Conservation (phyloP, 257 asterid species). For the Ilex aquifolium region DNA sequence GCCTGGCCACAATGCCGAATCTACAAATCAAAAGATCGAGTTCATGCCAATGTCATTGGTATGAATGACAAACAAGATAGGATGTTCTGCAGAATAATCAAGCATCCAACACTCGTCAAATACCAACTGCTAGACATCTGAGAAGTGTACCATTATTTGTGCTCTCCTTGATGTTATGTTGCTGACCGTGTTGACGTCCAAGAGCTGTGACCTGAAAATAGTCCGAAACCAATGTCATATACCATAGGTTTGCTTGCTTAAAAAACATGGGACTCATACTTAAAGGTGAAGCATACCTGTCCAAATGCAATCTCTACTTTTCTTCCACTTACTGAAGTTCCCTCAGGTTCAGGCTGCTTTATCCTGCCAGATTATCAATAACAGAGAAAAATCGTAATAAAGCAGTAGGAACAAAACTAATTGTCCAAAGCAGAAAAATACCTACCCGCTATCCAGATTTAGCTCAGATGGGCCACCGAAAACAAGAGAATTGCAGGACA, state of each 20-base stretch:
- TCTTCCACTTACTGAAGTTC: constrained; percentile 10
- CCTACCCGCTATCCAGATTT: constrained; percentile 14
- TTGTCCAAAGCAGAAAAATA: neutral
- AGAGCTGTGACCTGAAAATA: constrained; percentile 13
- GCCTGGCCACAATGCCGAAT: constrained; percentile 31
- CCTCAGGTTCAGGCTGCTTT: constrained; percentile 4
- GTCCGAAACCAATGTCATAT: neutral
- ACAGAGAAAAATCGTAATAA: neutral
- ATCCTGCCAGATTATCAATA: constrained; percentile 8
- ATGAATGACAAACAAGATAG: too few species aligned
- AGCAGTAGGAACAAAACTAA: neutral
- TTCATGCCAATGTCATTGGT: neutral
- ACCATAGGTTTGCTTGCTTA: neutral
- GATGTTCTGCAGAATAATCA: neutral
- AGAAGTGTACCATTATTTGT: constrained; percentile 27
- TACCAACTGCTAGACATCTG: neutral
- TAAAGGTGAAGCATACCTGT: constrained; percentile 17
- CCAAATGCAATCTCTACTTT: constrained; percentile 5
- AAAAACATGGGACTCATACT: neutral
- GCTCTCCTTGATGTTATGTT: constrained; percentile 18
- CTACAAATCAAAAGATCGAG: constrained; percentile 25
- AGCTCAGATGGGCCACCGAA: constrained; percentile 11
- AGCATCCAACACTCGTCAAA: neutral
- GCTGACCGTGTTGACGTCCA: constrained; percentile 18
- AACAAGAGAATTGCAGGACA: constrained; percentile 3